phyloP scores from a whole-genome alignment of 257 asterid species.

The Petrea volubilis region DNA sequence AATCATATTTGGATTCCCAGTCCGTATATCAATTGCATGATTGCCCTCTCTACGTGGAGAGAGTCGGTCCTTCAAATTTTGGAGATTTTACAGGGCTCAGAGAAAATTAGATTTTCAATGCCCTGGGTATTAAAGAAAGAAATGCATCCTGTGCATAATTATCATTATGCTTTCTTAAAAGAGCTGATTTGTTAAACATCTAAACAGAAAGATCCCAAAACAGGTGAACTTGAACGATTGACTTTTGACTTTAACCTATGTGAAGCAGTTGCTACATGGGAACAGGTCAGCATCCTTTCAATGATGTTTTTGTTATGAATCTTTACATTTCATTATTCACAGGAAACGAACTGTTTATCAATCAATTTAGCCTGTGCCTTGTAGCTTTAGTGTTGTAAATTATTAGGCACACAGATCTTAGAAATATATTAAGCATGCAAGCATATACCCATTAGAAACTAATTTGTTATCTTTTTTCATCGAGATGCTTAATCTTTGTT shows the following conservation, averaged over 20 bases:
- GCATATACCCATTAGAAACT: constrained; percentile 3
- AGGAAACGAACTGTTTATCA: background rate
- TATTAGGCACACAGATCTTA: background rate
- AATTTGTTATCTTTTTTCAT: background rate
- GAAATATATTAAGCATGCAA: background rate
- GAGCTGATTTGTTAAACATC: constrained; percentile 20
- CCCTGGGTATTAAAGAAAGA: background rate
- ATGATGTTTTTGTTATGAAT: background rate
- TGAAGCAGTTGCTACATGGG: constrained; percentile 99
- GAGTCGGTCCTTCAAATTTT: background rate
- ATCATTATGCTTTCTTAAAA: constrained; percentile 24
- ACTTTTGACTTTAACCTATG: constrained; percentile 71
- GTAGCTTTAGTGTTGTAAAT: background rate
- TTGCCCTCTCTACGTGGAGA: background rate
- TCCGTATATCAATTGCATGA: background rate
- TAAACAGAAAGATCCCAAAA: constrained; percentile 91
- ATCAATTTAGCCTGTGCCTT: constrained; percentile 3
- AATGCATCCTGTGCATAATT: background rate
- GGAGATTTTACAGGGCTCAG: background rate
- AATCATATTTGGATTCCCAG: background rate
- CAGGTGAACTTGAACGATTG: constrained; percentile 91
- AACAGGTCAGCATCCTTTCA: constrained; percentile 71
- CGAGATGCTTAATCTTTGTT: background rate
- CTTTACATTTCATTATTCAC: no score
- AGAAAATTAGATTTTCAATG: background rate